Conservation (phyloP, 2,329 filamentous ascomycete species). For the Reticulascus tulasneorum region DNA sequence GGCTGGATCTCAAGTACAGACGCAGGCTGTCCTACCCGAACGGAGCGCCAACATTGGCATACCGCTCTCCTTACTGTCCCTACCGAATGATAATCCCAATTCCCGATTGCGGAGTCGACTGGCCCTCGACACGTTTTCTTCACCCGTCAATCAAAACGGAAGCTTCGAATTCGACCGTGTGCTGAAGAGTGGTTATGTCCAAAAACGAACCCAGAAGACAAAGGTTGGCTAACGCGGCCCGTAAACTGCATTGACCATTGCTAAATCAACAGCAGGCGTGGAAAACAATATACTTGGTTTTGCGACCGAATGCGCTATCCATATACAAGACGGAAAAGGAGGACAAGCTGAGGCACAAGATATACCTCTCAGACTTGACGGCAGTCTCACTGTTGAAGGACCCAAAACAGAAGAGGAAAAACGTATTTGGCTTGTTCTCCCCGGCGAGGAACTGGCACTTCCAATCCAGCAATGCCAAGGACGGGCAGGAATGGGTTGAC, state of each 20-base stretch:
- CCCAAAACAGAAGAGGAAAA: conserved; percentile 78
- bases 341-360: conserved; percentile 81
- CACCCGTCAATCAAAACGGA: conserved; percentile 85
- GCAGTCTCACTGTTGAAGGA: conserved; percentile 86
- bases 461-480: conserved; percentile 67
- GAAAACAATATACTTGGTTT: conserved; percentile 85
- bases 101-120: conserved; percentile 37
- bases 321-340: conserved; percentile 92
- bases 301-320: conserved; percentile 84
- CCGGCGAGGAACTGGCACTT: conserved; percentile 89
- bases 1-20: conserved; percentile 11
- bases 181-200: conserved; percentile 80
- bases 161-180: conserved; percentile 95
- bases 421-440: conserved; percentile 91
- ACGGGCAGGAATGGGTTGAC: conserved; percentile 83
- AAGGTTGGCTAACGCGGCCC: conserved; percentile 55
- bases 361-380: conserved; percentile 84
- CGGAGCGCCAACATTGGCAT: conserved; percentile 16
- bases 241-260: background rate
- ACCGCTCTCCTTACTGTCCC: conserved; percentile 12
- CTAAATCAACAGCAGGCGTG: conserved; percentile 59
- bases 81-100: conserved; percentile 19
- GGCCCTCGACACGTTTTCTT: conserved; percentile 63
- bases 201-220: conserved; percentile 88
- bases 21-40: conserved; percentile 7